Percentiles rank a stretch among this genome's conserved stretches.
phyloP scores from a whole-genome alignment of 257 asterid genomes.

The Solanum pinnatisectum region DNA sequence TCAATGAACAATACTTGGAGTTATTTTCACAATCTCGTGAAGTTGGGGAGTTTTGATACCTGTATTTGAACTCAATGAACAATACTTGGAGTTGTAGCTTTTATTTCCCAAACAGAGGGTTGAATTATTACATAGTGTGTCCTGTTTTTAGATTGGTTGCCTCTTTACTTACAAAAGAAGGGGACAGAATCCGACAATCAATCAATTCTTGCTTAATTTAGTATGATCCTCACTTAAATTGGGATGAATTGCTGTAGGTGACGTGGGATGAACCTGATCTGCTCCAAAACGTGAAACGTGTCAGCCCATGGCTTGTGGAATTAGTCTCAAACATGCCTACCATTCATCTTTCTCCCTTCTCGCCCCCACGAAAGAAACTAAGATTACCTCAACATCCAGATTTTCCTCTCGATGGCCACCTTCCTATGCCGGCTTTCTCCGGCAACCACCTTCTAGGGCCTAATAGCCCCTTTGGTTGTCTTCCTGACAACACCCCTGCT shows the following conservation, averaged over 20 bases:
- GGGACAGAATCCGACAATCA: not conserved
- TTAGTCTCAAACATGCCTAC: conserved; percentile 65
- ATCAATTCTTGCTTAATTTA: not conserved
- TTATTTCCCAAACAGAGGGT: not conserved
- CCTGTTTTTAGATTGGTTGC: not conserved
- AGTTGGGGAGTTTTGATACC: not conserved
- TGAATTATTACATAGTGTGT: not conserved
- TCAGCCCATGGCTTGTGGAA: conserved; percentile 85
- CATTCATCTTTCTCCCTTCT: conserved; percentile 57
- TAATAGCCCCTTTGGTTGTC: conserved; percentile 45
- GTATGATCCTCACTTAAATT: not conserved
- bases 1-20: not conserved
- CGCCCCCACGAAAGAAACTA: conserved; percentile 61
- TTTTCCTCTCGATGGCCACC: conserved; percentile 40
- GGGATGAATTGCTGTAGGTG: conserved; percentile 35
- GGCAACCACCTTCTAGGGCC: conserved; percentile 37
- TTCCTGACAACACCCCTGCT: conserved; percentile 69
- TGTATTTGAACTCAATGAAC: not conserved
- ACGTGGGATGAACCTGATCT: conserved; percentile 91
- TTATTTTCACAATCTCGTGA: not conserved
- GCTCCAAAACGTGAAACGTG: conserved; percentile 78
- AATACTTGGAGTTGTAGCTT: not conserved
- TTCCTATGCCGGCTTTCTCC: conserved; percentile 43
- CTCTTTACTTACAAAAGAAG: not conserved
- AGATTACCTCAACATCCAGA: conserved; percentile 48